phyloP scores from a whole-genome alignment of 345 rosid genomes.

The Cardiospermum halicacabum region DNA sequence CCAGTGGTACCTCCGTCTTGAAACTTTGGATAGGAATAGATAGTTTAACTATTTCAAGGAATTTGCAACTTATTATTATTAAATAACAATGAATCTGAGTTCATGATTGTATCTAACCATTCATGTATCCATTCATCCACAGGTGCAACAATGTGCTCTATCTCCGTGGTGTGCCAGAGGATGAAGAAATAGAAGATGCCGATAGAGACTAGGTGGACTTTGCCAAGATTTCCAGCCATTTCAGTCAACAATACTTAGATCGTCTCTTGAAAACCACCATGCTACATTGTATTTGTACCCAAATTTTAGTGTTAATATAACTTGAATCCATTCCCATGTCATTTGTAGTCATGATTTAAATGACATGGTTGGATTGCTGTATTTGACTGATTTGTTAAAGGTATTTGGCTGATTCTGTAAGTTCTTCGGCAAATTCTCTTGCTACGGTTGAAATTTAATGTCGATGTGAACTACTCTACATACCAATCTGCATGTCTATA shows the following conservation, averaged over 20 bases:
- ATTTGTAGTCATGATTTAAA: background rate
- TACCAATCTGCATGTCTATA: too few species aligned
- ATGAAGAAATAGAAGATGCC: constrained; percentile 84
- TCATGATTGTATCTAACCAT: background rate
- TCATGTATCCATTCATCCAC: constrained; percentile 6
- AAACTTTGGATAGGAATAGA: background rate
- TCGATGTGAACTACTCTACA: too few species aligned
- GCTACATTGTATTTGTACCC: background rate
- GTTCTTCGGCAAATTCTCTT: too few species aligned
- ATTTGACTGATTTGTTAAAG: background rate
- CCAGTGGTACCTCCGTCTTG: too few species aligned
- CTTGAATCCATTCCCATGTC: background rate
- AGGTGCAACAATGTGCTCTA: constrained; percentile 94
- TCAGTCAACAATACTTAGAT: background rate
- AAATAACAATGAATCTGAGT: background rate
- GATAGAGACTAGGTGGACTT: constrained; percentile 40
- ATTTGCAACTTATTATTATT: background rate
- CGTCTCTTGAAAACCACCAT: background rate
- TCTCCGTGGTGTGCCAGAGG: constrained; percentile 91
- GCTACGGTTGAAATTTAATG: too few species aligned
- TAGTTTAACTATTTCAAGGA: too few species aligned
- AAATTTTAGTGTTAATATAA: background rate
- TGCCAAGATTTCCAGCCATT: background rate
- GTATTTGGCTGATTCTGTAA: too few species aligned
- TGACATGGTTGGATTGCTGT: background rate